A percentile compares a stretch with the other conserved stretches of the same genome.
These are phyloP conservation scores for Candida tallmaniae DNA, from an alignment of 805 yeast species.

Conservation along the genomic window DNA sequence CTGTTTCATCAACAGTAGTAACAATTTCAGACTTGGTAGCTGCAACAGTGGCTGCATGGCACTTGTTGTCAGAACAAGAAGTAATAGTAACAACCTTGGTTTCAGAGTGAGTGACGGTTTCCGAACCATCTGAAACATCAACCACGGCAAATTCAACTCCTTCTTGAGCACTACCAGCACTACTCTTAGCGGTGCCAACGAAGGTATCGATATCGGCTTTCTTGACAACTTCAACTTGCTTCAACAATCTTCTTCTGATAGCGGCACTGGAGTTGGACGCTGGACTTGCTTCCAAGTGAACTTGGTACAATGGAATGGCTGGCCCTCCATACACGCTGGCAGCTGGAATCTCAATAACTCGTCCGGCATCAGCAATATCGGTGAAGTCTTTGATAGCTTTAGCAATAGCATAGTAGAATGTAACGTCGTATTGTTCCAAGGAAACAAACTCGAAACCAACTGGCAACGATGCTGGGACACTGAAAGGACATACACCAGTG, in stretches of 20 bases:
- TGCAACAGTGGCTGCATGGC: constrained; percentile 24
- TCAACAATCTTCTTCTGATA: constrained; percentile 35
- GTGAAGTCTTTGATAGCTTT: constrained; percentile 23
- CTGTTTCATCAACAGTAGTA: constrained; percentile 14
- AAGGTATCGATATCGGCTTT: constrained; percentile 33
- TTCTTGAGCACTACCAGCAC: constrained; percentile 22
- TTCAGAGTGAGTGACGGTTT: constrained; percentile 17
- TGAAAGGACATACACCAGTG: constrained; percentile 37
- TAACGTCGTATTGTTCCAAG: constrained; percentile 27
- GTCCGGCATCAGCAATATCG: constrained; percentile 32
- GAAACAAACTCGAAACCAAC: constrained; percentile 22
- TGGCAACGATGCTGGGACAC: constrained; percentile 26
- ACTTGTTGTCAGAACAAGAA: constrained; percentile 29
- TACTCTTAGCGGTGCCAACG: constrained; percentile 11
- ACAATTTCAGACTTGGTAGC: constrained; percentile 18
- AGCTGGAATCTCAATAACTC: constrained; percentile 31
- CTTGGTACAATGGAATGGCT: constrained; percentile 24
- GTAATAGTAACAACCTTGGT: constrained; percentile 32
- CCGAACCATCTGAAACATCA: constrained; percentile 13
- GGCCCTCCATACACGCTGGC: constrained; percentile 19
- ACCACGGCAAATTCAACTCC: constrained; percentile 21
- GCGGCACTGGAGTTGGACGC: constrained; percentile 38
- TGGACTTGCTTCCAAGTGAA: constrained; percentile 23
- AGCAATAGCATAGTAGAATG: constrained; percentile 31
- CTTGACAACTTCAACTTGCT: constrained; percentile 18